Evolutionary conservation across 805 yeast genomes (phyloP), one percentile per base, ranked within the genome.

Genomic region (Wickerhamiella musiphila): DNA sequence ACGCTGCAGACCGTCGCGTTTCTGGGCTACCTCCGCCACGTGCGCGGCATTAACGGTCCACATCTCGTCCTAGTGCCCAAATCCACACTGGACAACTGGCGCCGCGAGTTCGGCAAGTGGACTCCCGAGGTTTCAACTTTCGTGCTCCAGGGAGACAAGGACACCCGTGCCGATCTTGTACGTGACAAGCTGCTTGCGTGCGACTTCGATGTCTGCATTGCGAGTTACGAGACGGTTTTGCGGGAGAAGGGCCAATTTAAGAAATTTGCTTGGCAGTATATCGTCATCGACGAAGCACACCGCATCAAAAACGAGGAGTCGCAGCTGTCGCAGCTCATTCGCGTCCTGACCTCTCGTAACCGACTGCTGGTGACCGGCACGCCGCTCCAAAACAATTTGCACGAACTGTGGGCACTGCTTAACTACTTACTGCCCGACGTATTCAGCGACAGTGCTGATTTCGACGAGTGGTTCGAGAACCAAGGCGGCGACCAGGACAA

Each of bases 31-130:
- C 56, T 90, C 38, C 67, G 95, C 41, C 82, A 81, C 49, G 61
- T 73, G 34, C 73, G 73, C 45, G 67, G 71, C 18, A 67, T 84
- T 11, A 77, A 75, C 39, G 98, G 98, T 0, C 98, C 98, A 0
- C 81, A 76, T 48, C 68, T 90, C 28, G 72, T 90, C 18, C 76
- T 86, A 37, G 96, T 84, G 2, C 98, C 98, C 8, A 90, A 90
- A 52, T 81, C 94, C 0, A 86, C 98, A 0, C 61, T 86, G 35
- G 94, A 90, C 51, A 86, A 90, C 56, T 86, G 98, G 98, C 65
- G 82, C 50, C 67, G 96, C 48, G 98, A 86, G 54, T 86, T 86
- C 57, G 72, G 73, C 19, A 76, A 70, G 53, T 86, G 96, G 96
- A 90, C 95, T 0, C 95, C 96, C 1, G 94, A 83, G 4, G 94